phyloP scores from a whole-genome alignment of 805 yeast genomes.

The Metschnikowia kunwiensis region DNA sequence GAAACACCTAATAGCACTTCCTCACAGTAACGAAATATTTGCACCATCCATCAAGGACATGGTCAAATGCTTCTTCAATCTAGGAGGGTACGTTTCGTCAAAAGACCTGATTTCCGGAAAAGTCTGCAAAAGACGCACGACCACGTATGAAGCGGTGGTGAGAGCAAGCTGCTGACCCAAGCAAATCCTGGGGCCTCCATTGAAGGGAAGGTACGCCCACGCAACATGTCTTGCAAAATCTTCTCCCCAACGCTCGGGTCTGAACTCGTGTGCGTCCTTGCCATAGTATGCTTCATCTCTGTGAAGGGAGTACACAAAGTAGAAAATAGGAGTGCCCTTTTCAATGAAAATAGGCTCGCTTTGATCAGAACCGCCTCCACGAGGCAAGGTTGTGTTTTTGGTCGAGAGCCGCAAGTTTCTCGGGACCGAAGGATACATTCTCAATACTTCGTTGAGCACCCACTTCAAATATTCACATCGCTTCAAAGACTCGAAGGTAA shows the following conservation, averaged over 20 bases:
- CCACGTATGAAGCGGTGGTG: background rate
- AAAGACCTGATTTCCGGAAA: constrained; percentile 8
- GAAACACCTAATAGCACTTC: too few species aligned
- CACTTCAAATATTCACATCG: constrained; percentile 44
- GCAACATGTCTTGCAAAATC: constrained; percentile 7
- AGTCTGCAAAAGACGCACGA: constrained; percentile 15
- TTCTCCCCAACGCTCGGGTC: constrained; percentile 49
- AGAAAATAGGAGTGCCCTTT: constrained; percentile 42
- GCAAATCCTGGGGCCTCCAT: constrained; percentile 16
- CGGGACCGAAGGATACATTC: constrained; percentile 54
- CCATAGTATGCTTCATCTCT: constrained; percentile 38
- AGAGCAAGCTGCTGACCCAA: constrained; percentile 15
- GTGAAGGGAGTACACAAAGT: constrained; percentile 40
- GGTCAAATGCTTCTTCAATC: constrained; percentile 13
- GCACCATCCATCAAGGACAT: constrained; percentile 14
- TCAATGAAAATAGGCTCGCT: constrained; percentile 36
- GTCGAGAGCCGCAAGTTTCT: constrained; percentile 44
- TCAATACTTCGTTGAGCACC: constrained; percentile 46
- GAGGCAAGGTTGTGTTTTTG: constrained; percentile 47
- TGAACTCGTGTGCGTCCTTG: constrained; percentile 39
- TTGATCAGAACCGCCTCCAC: constrained; percentile 47
- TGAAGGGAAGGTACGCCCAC: constrained; percentile 13
- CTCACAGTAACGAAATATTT: constrained; percentile 5
- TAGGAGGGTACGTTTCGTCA: constrained; percentile 11
- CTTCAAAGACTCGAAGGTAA: constrained; percentile 49